Evolutionary conservation across 2,329 filamentous ascomycete species (phyloP).

Genomic region (Mariannaea elegans): DNA sequence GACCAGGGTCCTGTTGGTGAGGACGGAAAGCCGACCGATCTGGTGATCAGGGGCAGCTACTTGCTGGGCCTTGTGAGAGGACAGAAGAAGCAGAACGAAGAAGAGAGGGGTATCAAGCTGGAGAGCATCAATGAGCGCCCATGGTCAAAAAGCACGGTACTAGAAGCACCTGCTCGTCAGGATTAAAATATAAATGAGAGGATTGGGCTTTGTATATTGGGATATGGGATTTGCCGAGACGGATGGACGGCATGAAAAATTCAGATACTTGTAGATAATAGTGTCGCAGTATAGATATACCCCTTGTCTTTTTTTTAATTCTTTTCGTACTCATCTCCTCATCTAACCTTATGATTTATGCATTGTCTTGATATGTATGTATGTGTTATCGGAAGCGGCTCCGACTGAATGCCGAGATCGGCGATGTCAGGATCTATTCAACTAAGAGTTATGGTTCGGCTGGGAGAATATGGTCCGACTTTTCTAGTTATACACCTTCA

Average conservation of each 20-base stretch:
- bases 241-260: background rate
- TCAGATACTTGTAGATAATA: background rate
- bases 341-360: background rate
- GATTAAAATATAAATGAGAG: background rate
- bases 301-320: conserved; percentile 1
- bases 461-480: background rate
- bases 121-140: conserved; percentile 23
- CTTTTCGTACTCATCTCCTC: background rate
- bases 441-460: background rate
- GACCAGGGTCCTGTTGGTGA: conserved; percentile 36
- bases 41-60: conserved; percentile 43
- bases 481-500: background rate
- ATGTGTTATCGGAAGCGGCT: conserved; percentile 5
- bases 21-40: conserved; percentile 38
- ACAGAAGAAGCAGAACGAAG: conserved; percentile 16
- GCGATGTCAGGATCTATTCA: background rate
- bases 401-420: conserved; percentile 21
- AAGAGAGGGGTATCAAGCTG: conserved; percentile 26
- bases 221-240: background rate
- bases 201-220: too few relatives aligned
- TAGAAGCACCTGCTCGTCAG: conserved; percentile 6
- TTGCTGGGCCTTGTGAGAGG: conserved; percentile 39
- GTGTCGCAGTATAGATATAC: conserved; percentile 17
- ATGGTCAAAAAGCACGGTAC: conserved; percentile 13
- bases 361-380: background rate